A percentile compares a stretch with the other conserved stretches of the same genome.
Evolutionary conservation across 1,284 basidiomycete species (phyloP).

Genomic region (Pseudozyma flocculosa): DNA sequence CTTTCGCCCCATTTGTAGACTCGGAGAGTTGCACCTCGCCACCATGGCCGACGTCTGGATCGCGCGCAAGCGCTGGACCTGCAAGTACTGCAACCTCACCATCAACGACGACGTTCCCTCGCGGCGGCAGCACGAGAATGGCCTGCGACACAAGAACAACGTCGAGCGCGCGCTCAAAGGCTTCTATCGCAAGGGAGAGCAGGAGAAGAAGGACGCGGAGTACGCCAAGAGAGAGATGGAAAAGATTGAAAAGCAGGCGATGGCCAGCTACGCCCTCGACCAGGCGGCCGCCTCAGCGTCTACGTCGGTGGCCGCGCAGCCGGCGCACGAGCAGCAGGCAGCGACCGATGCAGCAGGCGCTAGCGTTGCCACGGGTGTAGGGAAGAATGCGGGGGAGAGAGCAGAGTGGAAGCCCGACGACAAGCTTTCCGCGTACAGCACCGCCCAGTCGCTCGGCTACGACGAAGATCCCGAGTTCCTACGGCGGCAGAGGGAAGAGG

Average conservation of each 20-base stretch:
- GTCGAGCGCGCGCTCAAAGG: conserved; percentile 86
- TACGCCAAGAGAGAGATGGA: conserved; percentile 84
- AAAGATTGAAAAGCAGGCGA: conserved; percentile 74
- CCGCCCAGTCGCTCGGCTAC: conserved; percentile 75
- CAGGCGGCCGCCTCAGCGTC: not conserved
- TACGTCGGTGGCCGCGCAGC: not conserved
- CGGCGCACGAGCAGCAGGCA: too few relatives aligned
- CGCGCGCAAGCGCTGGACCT: conserved; percentile 53
- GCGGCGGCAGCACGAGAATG: conserved; percentile 86
- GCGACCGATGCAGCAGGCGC: too few relatives aligned
- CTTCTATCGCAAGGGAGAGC: conserved; percentile 89
- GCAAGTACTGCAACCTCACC: conserved; percentile 57
- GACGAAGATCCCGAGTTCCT: conserved; percentile 42
- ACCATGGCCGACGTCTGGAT: conserved; percentile 54
- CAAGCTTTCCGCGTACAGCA: conserved; percentile 79
- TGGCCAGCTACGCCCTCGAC: conserved; percentile 49
- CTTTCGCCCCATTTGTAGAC: too few relatives aligned
- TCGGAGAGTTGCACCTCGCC: too few relatives aligned
- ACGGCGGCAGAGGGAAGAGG: conserved; percentile 62
- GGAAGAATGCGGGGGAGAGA: too few relatives aligned
- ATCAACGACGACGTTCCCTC: conserved; percentile 63
- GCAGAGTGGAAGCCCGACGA: conserved; percentile 65
- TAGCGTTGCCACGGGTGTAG: too few relatives aligned
- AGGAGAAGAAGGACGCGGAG: conserved; percentile 78
- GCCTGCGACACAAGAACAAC: conserved; percentile 89